These are phyloP conservation scores for Hibiscus syriacus DNA, from an alignment of 345 rosid genomes.

Conservation along the genomic window DNA sequence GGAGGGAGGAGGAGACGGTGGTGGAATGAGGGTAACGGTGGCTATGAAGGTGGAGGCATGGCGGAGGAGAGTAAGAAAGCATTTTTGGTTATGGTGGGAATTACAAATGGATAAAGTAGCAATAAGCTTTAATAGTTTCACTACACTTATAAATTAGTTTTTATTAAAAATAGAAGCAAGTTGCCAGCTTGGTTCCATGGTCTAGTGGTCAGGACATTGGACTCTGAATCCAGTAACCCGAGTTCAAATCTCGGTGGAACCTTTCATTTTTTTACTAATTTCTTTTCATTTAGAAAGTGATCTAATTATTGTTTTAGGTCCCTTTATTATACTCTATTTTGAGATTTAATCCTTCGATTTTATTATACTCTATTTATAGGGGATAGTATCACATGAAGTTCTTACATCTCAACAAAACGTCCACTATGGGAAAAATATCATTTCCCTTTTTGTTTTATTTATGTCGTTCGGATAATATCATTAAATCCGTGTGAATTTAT, in stretches of 20 bases:
- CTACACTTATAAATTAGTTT: too few species aligned
- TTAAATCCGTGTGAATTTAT: too few species aligned
- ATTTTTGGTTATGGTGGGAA: neutral
- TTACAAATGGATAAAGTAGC: neutral
- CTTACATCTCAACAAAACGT: too few species aligned
- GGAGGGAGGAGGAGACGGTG: neutral
- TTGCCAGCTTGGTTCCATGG: constrained; percentile 38
- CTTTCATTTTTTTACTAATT: constrained; percentile 6
- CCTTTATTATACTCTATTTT: too few species aligned
- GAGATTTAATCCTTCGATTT: neutral
- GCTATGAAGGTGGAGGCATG: neutral
- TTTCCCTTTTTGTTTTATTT: too few species aligned
- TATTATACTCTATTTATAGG: too few species aligned
- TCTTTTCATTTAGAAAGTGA: neutral
- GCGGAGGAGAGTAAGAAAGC: neutral
- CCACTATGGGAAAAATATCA: too few species aligned
- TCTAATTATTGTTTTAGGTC: neutral
- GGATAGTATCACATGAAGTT: too few species aligned
- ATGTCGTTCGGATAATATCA: too few species aligned
- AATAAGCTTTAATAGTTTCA: constrained; percentile 52
- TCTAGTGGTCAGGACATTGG: constrained; percentile 91
- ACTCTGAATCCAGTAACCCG: constrained; percentile 94
- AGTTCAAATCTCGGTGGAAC: constrained; percentile 90
- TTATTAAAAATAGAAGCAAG: fast-evolving
- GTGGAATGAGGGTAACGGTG: neutral